A percentile compares a stretch with the other conserved stretches of the same genome.
Evolutionary conservation across 2,329 filamentous ascomycete species (phyloP).

Genomic region (Claviceps sp.): DNA sequence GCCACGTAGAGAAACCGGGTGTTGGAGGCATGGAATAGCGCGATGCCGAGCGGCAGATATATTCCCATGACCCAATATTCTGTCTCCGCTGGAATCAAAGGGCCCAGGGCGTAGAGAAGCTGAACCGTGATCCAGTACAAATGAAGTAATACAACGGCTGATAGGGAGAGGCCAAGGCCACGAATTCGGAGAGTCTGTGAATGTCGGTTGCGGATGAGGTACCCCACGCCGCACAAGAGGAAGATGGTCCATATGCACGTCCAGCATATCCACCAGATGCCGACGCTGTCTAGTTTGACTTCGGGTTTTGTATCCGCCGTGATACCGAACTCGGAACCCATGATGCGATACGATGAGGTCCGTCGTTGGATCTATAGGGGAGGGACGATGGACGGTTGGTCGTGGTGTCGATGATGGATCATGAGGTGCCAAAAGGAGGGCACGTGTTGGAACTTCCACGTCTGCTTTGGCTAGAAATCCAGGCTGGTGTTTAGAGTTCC

Average conservation of each 20-base stretch:
- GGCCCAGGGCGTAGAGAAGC: conserved; percentile 22
- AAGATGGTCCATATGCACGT: conserved; percentile 20
- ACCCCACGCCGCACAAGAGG: conserved; percentile 24
- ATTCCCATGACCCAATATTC: conserved; percentile 55
- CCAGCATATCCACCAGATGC: conserved; percentile 22
- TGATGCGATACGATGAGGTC: conserved; percentile 2
- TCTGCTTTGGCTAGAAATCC: neutral
- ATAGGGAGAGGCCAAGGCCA: conserved; percentile 25
- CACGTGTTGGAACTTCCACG: neutral
- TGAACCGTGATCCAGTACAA: conserved; percentile 28
- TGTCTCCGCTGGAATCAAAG: conserved; percentile 29
- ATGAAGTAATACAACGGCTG: conserved; percentile 25
- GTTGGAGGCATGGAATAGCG: conserved; percentile 51
- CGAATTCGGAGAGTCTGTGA: conserved; percentile 25
- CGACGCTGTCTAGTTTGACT: conserved; percentile 14
- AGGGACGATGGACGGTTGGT: too few species aligned
- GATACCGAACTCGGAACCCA: conserved; percentile 15
- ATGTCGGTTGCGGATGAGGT: conserved; percentile 22
- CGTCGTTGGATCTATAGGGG: too few species aligned
- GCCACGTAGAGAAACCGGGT: conserved; percentile 44
- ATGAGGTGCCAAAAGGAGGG: neutral
- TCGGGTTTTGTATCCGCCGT: conserved; percentile 9
- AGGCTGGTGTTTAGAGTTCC: neutral
- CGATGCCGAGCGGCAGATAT: conserved; percentile 49
- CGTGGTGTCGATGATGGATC: neutral